Base-by-base conservation (phyloP, 441 rosid species). In the Gossypium trilobum region DNA sequence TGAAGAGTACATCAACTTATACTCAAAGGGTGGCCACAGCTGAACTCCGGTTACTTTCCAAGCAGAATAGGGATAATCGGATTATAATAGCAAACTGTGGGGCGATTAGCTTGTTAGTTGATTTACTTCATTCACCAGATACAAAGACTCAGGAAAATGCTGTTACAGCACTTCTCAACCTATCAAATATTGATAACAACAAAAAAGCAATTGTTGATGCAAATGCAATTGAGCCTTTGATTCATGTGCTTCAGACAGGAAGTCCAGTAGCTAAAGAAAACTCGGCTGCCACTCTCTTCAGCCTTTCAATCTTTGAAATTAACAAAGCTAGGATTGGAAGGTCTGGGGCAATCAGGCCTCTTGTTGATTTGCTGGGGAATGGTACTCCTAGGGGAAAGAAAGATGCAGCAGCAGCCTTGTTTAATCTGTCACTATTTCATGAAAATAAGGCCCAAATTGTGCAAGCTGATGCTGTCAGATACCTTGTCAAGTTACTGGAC, bases 351-450 rank as follows among this genome's bases (percentile, higher is more conserved):
- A 82, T 91, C 29, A 79, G 76, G 50, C 97, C 98, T 7, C 91
- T 93, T 16, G 98, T 91, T 64, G 88, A 91, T 63, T 82, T 93
- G 64, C 79, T 93, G 63, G 93, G 92, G 42, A 82, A 83, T 68
- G 97, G 33, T 29, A 29, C 33, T 29, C 33, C 33, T 29, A 0
- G 33, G 1, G 95, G 96, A 2, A 93, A 90, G 85, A 91, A 87
- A 80, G 96, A 91, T 74, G 97, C 97, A 13, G 95, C 96, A 9
- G 86, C 93, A 14, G 97, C 98, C 71, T 78, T 93, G 76, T 93
- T 88, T 75, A 93, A 87, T 78, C 71, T 93, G 55, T 90, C 97
- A 27, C 88, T 88, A 77, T 79, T 74, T 82, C 93, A 93, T 51
- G 97, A 90, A 77, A 90, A 93, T 82, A 93, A 88, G 77, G 73